Evolutionary conservation across 768 basidiomycete genomes (phyloP).

Genomic region (Naganishia antarctica): DNA sequence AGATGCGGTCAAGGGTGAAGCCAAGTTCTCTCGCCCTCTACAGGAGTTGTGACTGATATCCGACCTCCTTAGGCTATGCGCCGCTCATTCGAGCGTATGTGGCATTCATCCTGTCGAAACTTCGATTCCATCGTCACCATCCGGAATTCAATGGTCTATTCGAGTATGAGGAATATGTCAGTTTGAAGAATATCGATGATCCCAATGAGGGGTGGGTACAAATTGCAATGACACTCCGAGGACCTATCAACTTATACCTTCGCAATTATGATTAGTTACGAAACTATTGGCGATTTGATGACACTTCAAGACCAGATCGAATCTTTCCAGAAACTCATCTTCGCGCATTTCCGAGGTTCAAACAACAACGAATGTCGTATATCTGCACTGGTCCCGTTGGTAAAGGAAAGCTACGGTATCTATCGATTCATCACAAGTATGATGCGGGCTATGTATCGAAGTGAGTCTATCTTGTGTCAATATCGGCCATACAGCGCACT

Average conservation of each 20-base stretch:
- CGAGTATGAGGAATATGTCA: slow-evolving; percentile 98
- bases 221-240: slow-evolving; percentile 24
- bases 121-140: slow-evolving; percentile 88
- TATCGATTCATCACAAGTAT: slow-evolving; percentile 99
- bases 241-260: not conserved
- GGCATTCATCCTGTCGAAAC: slow-evolving; percentile 87
- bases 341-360: slow-evolving; percentile 85
- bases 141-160: slow-evolving; percentile 98
- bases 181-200: slow-evolving; percentile 93
- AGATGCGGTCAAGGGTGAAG: slow-evolving; percentile 78
- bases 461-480: slow-evolving; percentile 54
- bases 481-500: not conserved
- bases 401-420: slow-evolving; percentile 99
- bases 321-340: slow-evolving; percentile 95
- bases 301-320: slow-evolving; percentile 97
- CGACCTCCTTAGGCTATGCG: slow-evolving; percentile 65
- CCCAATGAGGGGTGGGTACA: slow-evolving; percentile 89
- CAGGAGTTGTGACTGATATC: not conserved
- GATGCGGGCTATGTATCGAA: slow-evolving; percentile 91
- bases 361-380: slow-evolving; percentile 96
- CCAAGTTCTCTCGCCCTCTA: slow-evolving; percentile 28
- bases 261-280: slow-evolving; percentile 60
- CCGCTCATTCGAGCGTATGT: slow-evolving; percentile 92
- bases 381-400: slow-evolving; percentile 87
- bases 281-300: slow-evolving; percentile 97